Evolutionary conservation across 2,329 filamentous ascomycete species (phyloP).

Genomic region (Fusarium staphyleae): DNA sequence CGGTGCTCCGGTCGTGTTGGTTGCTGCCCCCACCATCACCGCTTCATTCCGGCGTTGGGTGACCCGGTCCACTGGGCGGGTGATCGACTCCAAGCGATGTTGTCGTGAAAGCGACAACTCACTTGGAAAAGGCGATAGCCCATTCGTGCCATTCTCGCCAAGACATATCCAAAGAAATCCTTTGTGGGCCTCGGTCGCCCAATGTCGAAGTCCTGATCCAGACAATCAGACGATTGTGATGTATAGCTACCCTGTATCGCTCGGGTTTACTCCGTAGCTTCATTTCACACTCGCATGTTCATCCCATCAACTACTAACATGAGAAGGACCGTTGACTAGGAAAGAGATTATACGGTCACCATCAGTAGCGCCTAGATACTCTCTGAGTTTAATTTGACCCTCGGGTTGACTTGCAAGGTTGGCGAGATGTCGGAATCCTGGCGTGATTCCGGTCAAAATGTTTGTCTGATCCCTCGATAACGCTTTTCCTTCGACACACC

Average conservation of each 20-base stretch:
- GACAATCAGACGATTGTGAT: neutral
- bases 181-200: neutral
- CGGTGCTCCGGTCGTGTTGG: neutral
- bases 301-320: neutral
- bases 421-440: slow-evolving; percentile 40
- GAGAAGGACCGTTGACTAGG: slow-evolving; percentile 35
- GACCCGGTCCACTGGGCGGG: slow-evolving; percentile 16
- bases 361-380: slow-evolving; percentile 43
- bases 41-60: slow-evolving; percentile 1
- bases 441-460: slow-evolving; percentile 42
- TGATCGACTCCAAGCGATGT: slow-evolving; percentile 20
- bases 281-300: neutral
- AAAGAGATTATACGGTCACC: slow-evolving; percentile 43
- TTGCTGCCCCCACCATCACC: neutral
- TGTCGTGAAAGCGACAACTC: neutral
- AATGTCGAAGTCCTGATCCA: neutral
- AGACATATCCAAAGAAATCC: neutral
- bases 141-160: slow-evolving; percentile 3
- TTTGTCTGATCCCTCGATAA: slow-evolving; percentile 39
- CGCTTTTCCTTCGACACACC: slow-evolving; percentile 41
- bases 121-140: slow-evolving; percentile 5
- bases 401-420: slow-evolving; percentile 25
- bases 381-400: slow-evolving; percentile 33
- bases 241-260: slow-evolving; percentile 9
- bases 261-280: neutral